These are phyloP conservation scores for Beauveria sp. DNA, from an alignment of 2,329 filamentous ascomycete species.

Conservation along the genomic window DNA sequence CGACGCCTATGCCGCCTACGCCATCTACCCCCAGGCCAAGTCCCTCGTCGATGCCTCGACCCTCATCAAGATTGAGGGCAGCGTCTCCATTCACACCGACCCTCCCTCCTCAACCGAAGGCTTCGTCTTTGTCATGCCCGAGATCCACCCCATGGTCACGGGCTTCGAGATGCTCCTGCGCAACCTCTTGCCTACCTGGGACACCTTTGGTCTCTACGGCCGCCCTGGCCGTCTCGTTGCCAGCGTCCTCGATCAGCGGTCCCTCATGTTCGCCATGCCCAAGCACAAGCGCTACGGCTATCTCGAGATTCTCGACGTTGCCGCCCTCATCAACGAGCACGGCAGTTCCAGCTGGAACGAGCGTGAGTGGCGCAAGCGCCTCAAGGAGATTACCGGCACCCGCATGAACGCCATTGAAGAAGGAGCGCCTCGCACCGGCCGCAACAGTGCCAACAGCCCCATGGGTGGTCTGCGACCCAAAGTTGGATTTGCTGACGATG, in stretches of 20 bases:
- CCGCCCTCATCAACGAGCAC: conserved; percentile 67
- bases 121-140: conserved; percentile 97
- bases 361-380: conserved; percentile 76
- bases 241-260: conserved; percentile 76
- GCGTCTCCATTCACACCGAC: conserved; percentile 76
- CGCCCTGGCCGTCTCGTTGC: conserved; percentile 80
- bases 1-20: conserved; percentile 86
- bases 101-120: conserved; percentile 76
- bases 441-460: conserved; percentile 50
- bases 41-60: conserved; percentile 91
- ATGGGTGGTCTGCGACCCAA: conserved; percentile 34
- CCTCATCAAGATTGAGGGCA: conserved; percentile 85
- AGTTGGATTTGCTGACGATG: conserved; percentile 53
- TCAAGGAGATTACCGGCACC: conserved; percentile 81
- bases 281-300: conserved; percentile 83
- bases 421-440: conserved; percentile 35
- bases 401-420: conserved; percentile 62
- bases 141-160: conserved; percentile 80
- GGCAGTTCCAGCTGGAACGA: conserved; percentile 75
- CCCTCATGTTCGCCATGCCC: conserved; percentile 97
- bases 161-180: conserved; percentile 94
- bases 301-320: conserved; percentile 80
- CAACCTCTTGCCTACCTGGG: conserved; percentile 88
- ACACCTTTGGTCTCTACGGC: conserved; percentile 86
- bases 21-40: conserved; percentile 92